These are phyloP conservation scores for Rhodamnia argentea DNA, from an alignment of 345 rosid species.

Conservation along the genomic window DNA sequence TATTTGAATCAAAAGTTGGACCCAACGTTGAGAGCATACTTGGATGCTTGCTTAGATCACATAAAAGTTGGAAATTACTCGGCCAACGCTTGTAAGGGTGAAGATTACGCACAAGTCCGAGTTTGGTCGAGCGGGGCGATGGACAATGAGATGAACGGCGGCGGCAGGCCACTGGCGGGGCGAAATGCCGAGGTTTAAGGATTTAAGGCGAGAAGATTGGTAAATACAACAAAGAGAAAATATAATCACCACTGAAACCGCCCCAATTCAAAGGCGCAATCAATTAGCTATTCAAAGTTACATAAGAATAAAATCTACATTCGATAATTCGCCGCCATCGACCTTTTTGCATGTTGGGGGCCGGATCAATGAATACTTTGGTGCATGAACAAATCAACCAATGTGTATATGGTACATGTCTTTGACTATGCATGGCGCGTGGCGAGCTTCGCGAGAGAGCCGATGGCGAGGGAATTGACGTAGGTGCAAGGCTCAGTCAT, in stretches of 20 bases:
- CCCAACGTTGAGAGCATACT: neutral
- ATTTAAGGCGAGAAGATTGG: neutral
- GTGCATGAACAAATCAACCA: neutral
- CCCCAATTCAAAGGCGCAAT: neutral
- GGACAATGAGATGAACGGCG: neutral
- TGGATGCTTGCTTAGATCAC: neutral
- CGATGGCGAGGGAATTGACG: conserved; percentile 60
- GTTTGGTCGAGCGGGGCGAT: neutral
- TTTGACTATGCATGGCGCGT: neutral
- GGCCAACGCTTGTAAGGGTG: neutral
- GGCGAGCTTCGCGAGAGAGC: conserved; percentile 71
- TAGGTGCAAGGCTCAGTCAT: conserved; percentile 93
- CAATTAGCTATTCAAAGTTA: neutral
- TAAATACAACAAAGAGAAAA: neutral
- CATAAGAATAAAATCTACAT: neutral
- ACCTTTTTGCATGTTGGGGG: neutral
- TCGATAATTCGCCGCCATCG: neutral
- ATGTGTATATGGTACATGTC: neutral
- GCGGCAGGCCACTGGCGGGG: neutral
- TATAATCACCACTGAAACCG: neutral
- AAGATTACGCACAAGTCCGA: neutral
- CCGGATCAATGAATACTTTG: neutral
- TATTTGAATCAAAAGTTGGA: no score
- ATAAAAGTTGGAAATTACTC: neutral
- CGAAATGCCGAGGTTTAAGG: neutral